These are phyloP conservation scores for Cronartium quercuum DNA, from an alignment of 1,284 basidiomycete species.

Conservation along the genomic window DNA sequence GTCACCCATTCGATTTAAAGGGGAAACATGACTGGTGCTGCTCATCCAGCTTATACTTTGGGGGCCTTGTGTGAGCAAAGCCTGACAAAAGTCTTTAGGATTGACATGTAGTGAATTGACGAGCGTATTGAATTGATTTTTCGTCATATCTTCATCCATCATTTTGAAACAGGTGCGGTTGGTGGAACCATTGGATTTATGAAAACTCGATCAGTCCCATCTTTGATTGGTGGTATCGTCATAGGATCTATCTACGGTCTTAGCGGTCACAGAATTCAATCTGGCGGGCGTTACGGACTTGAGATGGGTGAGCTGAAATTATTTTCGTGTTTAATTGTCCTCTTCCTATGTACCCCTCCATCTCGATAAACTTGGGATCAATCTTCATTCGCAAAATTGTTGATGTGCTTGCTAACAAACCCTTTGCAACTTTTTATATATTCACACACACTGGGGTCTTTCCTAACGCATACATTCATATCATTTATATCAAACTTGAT, in stretches of 20 bases:
- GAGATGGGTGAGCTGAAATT: background rate
- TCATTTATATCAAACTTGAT: background rate
- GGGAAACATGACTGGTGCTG: background rate
- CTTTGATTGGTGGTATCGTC: background rate
- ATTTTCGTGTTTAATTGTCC: background rate
- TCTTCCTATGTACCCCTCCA: background rate
- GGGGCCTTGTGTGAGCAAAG: background rate
- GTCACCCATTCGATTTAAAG: too few relatives aligned
- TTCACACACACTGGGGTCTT: too few relatives aligned
- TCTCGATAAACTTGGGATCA: too few relatives aligned
- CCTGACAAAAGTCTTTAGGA: background rate
- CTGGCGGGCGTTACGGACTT: background rate
- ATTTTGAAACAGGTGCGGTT: background rate
- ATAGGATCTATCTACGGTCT: background rate
- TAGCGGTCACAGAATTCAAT: background rate
- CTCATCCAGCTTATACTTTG: constrained; percentile 1
- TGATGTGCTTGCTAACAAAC: too few relatives aligned
- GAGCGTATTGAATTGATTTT: background rate
- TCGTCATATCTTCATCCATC: background rate
- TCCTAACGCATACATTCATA: too few relatives aligned
- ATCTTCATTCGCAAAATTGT: too few relatives aligned
- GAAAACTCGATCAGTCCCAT: background rate
- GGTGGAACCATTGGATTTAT: background rate
- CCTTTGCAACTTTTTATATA: too few relatives aligned
- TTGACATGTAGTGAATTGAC: background rate